Evolutionary conservation across 352 stramenopile genomes (phyloP).

Genomic region (Pythium guiyangense): DNA sequence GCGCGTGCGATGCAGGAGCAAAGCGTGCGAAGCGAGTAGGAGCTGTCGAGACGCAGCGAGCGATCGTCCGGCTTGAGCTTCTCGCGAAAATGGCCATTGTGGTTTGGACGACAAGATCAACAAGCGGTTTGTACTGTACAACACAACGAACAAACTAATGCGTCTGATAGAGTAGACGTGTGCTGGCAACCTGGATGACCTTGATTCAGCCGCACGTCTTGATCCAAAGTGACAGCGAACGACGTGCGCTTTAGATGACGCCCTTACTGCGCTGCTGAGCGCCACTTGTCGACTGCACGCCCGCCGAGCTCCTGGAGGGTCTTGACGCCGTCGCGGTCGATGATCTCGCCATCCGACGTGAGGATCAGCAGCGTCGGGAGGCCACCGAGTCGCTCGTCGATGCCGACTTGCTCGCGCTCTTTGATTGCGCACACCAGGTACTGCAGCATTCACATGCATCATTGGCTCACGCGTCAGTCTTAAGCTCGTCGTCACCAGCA

Average conservation of each 20-base stretch:
- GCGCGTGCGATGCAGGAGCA: background rate
- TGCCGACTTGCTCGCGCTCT: slow-evolving; percentile 48
- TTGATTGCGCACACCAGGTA: slow-evolving; percentile 71
- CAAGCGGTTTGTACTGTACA: too few species aligned
- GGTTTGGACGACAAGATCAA: background rate
- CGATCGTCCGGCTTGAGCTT: background rate
- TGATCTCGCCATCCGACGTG: slow-evolving; percentile 43
- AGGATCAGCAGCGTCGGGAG: slow-evolving; percentile 81
- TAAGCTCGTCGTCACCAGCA: background rate
- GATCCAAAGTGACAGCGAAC: too few species aligned
- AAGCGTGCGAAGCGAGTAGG: background rate
- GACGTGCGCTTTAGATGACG: background rate
- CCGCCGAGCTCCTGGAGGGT: slow-evolving; percentile 53
- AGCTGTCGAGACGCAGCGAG: background rate
- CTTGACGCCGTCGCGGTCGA: slow-evolving; percentile 62
- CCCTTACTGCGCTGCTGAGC: slow-evolving; percentile 8
- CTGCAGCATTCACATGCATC: slow-evolving; percentile 5
- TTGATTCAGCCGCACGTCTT: too few species aligned
- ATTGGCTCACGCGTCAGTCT: too few species aligned
- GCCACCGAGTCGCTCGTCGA: slow-evolving; percentile 56
- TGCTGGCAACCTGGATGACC: too few species aligned
- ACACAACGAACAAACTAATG: too few species aligned
- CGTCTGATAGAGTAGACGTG: too few species aligned
- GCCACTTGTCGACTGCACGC: slow-evolving; percentile 41
- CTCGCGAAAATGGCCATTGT: background rate